phyloP scores from a whole-genome alignment of 495 filamentous ascomycete species.

The Trichoderma erinaceum region DNA sequence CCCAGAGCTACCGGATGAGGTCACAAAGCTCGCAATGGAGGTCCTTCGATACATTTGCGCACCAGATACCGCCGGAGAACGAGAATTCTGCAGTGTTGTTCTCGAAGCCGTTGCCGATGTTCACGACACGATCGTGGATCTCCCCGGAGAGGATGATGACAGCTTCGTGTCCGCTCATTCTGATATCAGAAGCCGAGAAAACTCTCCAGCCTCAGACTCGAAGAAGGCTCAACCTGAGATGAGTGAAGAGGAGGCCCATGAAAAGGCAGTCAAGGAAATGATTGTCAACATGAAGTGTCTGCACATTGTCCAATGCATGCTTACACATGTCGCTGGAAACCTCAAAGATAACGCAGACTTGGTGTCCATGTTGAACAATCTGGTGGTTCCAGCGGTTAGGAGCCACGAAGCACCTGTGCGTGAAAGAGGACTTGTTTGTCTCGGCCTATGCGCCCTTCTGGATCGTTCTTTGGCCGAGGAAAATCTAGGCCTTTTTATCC shows the following conservation, averaged over 20 bases:
- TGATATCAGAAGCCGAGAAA: slow-evolving; percentile 61
- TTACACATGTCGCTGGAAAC: slow-evolving; percentile 79
- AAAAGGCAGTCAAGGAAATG: slow-evolving; percentile 79
- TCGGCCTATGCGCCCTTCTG: slow-evolving; percentile 86
- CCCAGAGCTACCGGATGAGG: slow-evolving; percentile 83
- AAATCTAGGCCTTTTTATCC: slow-evolving; percentile 89
- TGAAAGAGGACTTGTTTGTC: slow-evolving; percentile 79
- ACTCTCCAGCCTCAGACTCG: slow-evolving; percentile 46
- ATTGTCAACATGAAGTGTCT: slow-evolving; percentile 98
- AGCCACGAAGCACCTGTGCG: slow-evolving; percentile 89
- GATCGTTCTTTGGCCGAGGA: slow-evolving; percentile 88
- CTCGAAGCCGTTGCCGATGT: slow-evolving; percentile 93
- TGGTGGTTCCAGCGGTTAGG: slow-evolving; percentile 89
- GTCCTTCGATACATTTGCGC: slow-evolving; percentile 77
- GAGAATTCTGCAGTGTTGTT: slow-evolving; percentile 88
- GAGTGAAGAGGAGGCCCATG: slow-evolving; percentile 65
- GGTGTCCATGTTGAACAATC: slow-evolving; percentile 91
- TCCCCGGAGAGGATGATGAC: slow-evolving; percentile 57
- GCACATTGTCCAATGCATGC: slow-evolving; percentile 95
- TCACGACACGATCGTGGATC: slow-evolving; percentile 75
- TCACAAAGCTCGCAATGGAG: slow-evolving; percentile 80
- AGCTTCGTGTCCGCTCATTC: slow-evolving; percentile 89
- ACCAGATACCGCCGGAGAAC: slow-evolving; percentile 68
- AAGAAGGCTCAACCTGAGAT: slow-evolving; percentile 40
- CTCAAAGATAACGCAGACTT: slow-evolving; percentile 82